Evolutionary conservation across 345 rosid genomes (phyloP).

Genomic region (Odontarrhena argentea): DNA sequence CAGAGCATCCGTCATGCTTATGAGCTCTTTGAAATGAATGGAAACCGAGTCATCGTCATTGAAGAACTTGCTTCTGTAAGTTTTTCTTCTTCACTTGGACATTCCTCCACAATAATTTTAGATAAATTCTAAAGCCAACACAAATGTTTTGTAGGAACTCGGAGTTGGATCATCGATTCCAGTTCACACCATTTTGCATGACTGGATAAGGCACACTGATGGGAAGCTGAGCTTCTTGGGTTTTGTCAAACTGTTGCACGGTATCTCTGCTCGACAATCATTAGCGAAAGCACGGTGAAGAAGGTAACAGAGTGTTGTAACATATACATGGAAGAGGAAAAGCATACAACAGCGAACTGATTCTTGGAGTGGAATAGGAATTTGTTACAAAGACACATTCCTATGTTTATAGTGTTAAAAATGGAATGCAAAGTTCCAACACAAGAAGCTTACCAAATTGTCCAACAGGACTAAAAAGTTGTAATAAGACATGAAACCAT

Average conservation of each 20-base stretch:
- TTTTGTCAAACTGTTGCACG: constrained; percentile 79
- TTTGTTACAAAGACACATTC: constrained; percentile 27
- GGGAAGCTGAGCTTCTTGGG: constrained; percentile 97
- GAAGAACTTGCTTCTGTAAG: constrained; percentile 95
- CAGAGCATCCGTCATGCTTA: constrained; percentile 80
- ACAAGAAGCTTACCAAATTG: neutral
- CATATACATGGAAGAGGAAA: constrained; percentile 11
- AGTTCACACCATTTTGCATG: constrained; percentile 81
- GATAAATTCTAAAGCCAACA: neutral
- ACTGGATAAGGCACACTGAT: constrained; percentile 89
- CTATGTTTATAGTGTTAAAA: constrained; percentile 34
- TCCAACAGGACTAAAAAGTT: constrained; percentile 5
- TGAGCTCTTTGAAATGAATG: constrained; percentile 87
- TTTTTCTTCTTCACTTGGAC: constrained; percentile 1
- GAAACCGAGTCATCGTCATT: constrained; percentile 83
- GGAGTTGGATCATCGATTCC: constrained; percentile 94
- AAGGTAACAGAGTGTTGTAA: neutral
- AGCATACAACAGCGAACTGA: constrained; percentile 20
- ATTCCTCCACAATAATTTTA: neutral
- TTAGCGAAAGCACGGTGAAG: constrained; percentile 43
- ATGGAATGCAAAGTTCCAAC: constrained; percentile 15
- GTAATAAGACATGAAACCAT: constrained; percentile 13
- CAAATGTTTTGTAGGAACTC: constrained; percentile 66
- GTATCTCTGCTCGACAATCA: constrained; percentile 61
- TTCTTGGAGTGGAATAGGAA: constrained; percentile 32